Evolutionary conservation across 306 rosid species (phyloP).

Genomic region (Medicago truncatula): DNA sequence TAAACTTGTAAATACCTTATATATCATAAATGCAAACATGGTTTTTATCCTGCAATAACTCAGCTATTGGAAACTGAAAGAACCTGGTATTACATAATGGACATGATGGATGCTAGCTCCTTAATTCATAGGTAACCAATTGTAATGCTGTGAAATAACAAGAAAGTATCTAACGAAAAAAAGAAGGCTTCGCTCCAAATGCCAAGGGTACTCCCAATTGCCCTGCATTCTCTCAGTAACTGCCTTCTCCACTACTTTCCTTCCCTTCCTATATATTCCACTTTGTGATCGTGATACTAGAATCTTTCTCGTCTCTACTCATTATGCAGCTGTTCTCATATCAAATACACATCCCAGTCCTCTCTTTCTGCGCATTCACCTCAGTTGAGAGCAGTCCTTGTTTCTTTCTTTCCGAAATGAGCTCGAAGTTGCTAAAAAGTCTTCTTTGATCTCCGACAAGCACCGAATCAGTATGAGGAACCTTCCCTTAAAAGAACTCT

Average conservation of each 20-base stretch:
- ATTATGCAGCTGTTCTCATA: no score
- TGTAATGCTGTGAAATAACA: conserved; percentile 3
- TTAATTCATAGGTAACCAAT: background rate
- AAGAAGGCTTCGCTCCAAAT: no score
- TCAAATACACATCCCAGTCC: no score
- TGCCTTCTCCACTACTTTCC: no score
- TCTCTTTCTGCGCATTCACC: no score
- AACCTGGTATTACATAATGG: conserved; percentile 6
- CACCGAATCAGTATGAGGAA: background rate
- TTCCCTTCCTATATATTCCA: no score
- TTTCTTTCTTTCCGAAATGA: no score
- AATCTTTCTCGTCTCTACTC: no score
- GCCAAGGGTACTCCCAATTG: no score
- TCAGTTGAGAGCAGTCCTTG: no score
- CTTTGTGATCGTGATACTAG: no score
- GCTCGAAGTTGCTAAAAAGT: background rate
- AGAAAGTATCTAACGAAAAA: background rate
- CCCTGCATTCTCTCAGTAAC: no score
- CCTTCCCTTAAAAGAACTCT: background rate
- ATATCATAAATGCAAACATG: conserved; percentile 24
- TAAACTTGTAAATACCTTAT: background rate
- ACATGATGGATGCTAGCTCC: conserved; percentile 25
- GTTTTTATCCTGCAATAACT: conserved; percentile 3
- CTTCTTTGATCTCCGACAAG: background rate
- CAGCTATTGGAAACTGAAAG: conserved; percentile 17